Evolutionary conservation across 768 basidiomycete species (phyloP), one percentile per base, ranked within the genome.

Genomic region (Scleroderma bovista): DNA sequence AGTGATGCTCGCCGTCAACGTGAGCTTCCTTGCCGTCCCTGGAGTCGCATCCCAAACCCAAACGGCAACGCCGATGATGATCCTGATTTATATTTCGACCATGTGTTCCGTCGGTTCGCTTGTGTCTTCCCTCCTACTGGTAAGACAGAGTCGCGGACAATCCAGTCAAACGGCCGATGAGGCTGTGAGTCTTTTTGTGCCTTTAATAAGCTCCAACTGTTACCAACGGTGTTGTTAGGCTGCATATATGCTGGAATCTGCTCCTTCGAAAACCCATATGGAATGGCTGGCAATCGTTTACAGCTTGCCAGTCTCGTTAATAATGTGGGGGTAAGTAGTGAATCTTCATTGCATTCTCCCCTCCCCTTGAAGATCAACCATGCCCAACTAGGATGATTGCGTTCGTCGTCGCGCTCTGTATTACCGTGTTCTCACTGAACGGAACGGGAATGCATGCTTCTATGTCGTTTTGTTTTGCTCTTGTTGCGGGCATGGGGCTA

Each of bases 1-100:
- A 6, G 69, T 70, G n/a, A 58, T 70, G 55, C 57, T 71, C 1
- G 61, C 58, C 17, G 60, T 63, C 13, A 64, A 69, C 48, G 63
- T 71, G 12, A 59, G 57, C 4, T 70, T 69, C 48, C 57, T 71
- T 2, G 63, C 69, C 3, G 66, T 69, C 7, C 70, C 61, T 36
- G 34, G 34, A 36, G 34, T 36, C 13, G 12, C 58, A 29, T 57
- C n/a, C 57, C 67, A 8, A 51, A 60, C 6, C 26, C 12, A 15
- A 51, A 50, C n/a, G 33, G 32, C 10, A 12, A 32, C 19, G n/a
- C 19, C 15, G 22, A 20, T 46, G n/a, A 40, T 46, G 22, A 50
- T 50, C 17, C 19, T 44, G 16, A 53, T 23, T 8, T 53, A 53
- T 39, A 6, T 50, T 9, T 53, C 52, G 17, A 46, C 34, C 6